phyloP scores from a whole-genome alignment of 164 flowering plant genomes.

The Tetracentron sinense region DNA sequence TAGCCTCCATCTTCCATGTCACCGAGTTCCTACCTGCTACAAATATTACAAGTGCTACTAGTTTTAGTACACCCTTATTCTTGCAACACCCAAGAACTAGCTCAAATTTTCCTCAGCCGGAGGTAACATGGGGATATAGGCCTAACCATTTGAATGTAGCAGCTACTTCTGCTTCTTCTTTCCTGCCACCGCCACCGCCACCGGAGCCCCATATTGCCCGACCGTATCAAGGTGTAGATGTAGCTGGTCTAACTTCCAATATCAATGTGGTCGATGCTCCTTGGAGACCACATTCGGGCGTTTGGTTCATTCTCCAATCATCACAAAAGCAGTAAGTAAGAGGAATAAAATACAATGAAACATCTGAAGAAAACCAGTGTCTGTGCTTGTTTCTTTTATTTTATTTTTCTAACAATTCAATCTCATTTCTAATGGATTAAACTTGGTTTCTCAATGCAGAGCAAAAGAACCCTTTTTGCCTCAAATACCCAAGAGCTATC shows the following conservation, averaged over 20 bases:
- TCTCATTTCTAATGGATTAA: slow-evolving; percentile 11
- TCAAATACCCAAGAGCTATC: slow-evolving; percentile 85
- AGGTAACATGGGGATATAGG: slow-evolving; percentile 48
- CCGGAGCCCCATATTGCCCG: slow-evolving; percentile 30
- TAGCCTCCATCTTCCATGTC: slow-evolving; percentile 11
- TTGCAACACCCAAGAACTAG: slow-evolving; percentile 29
- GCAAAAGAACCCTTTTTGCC: slow-evolving; percentile 77
- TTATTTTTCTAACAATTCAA: background rate
- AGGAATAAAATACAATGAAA: no score
- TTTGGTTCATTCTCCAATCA: slow-evolving; percentile 90
- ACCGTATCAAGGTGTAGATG: slow-evolving; percentile 28
- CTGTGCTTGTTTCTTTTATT: background rate
- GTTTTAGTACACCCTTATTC: slow-evolving; percentile 24
- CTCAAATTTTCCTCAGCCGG: slow-evolving; percentile 28
- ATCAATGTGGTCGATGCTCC: slow-evolving; percentile 62
- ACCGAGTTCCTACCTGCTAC: slow-evolving; percentile 18
- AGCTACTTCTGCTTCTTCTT: slow-evolving; percentile 22
- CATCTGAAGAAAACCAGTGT: background rate
- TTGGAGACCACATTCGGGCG: slow-evolving; percentile 63
- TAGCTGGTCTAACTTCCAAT: slow-evolving; percentile 38
- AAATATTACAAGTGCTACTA: background rate
- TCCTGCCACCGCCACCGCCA: slow-evolving; percentile 32
- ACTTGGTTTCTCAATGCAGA: slow-evolving; percentile 47
- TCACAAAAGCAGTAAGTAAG: slow-evolving; percentile 71
- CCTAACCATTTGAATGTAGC: slow-evolving; percentile 25